Conservation (phyloP, 306 rosid species). For the Morella rubra region DNA sequence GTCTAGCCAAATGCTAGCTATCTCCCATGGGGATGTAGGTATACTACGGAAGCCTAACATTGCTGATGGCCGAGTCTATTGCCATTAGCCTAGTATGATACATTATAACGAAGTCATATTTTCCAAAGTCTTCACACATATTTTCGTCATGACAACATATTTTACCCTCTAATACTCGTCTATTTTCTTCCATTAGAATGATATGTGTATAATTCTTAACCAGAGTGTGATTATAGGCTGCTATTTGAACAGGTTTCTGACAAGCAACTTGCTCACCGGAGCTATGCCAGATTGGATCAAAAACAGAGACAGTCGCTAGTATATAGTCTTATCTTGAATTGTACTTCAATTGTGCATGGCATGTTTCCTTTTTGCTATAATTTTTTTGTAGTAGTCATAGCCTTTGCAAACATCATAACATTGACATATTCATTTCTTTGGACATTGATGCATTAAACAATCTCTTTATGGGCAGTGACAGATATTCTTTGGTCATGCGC, state of each 20-base stretch:
- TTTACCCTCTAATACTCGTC: neutral
- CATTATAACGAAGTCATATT: neutral
- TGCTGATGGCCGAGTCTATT: neutral
- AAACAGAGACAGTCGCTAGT: neutral
- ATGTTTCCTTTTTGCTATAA: neutral
- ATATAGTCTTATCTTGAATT: conserved; percentile 5
- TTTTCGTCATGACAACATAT: neutral
- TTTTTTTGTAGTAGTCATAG: neutral
- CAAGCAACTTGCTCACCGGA: conserved; percentile 32
- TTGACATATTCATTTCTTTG: neutral
- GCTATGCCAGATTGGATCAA: conserved; percentile 28
- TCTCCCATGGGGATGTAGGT: too few relatives aligned
- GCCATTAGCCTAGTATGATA: neutral
- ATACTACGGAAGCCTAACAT: too few relatives aligned
- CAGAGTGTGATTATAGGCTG: neutral
- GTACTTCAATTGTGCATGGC: neutral
- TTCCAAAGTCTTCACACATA: neutral
- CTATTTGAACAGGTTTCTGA: conserved; percentile 22
- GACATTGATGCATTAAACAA: neutral
- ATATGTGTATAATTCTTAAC: neutral
- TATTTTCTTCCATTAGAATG: neutral
- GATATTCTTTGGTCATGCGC: neutral
- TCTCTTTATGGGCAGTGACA: too few relatives aligned
- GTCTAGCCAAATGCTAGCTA: too few relatives aligned
- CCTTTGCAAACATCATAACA: neutral